Conservation (phyloP, 108 stramenopile species). For the Nitzschia inconspicua region DNA sequence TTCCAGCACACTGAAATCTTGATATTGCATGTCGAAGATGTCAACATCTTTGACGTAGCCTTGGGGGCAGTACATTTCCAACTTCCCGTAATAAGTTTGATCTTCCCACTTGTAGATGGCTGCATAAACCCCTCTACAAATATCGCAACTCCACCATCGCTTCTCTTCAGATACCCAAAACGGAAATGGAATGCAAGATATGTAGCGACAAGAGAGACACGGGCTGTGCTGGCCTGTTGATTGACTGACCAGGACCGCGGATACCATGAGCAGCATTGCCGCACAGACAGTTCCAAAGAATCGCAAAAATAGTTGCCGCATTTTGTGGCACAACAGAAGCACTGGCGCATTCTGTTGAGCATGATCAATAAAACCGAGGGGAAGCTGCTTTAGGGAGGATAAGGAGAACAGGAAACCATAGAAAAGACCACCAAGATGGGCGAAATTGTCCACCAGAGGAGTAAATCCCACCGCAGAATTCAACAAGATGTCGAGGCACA, state of each 20-base stretch:
- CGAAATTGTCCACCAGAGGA: conserved; percentile 85
- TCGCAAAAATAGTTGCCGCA: conserved; percentile 37
- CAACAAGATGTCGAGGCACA: conserved; percentile 65
- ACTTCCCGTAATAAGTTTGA: neutral
- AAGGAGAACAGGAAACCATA: conserved; percentile 75
- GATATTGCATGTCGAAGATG: neutral
- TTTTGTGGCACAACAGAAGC: conserved; percentile 11
- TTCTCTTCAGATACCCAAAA: conserved; percentile 55
- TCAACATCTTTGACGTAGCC: neutral
- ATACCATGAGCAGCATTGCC: conserved; percentile 43
- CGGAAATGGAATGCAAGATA: conserved; percentile 73
- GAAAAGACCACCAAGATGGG: conserved; percentile 68
- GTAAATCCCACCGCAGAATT: conserved; percentile 73
- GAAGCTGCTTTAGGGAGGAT: conserved; percentile 56
- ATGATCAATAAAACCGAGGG: conserved; percentile 58
- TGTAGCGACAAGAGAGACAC: conserved; percentile 57
- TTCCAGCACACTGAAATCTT: neutral
- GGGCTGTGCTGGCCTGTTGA: conserved; percentile 54
- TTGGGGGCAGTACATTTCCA: conserved; percentile 8
- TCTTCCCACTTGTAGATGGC: neutral
- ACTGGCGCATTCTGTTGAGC: conserved; percentile 3
- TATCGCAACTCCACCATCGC: conserved; percentile 80
- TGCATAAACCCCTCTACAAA: conserved; percentile 23
- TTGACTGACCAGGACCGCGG: conserved; percentile 48
- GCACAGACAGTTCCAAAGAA: conserved; percentile 54